Evolutionary conservation across 352 stramenopile species (phyloP).

Genomic region (Phytophthora agathidicida): DNA sequence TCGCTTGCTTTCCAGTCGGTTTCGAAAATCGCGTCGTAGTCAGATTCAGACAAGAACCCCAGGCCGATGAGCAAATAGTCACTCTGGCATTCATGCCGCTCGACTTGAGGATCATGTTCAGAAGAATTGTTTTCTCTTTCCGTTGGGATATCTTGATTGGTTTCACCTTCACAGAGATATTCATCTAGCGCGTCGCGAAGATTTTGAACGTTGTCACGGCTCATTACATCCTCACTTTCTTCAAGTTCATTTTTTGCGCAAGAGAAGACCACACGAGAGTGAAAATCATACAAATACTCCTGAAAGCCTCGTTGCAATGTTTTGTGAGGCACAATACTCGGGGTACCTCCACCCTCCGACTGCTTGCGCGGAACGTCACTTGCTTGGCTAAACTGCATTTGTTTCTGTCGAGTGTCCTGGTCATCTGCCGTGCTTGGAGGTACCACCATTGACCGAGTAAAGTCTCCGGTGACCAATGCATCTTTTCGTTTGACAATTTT

Average conservation of each 20-base stretch:
- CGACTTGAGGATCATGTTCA: background rate
- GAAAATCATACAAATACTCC: conserved; percentile 64
- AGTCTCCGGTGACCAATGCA: background rate
- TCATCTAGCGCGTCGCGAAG: background rate
- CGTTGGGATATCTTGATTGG: background rate
- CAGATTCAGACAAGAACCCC: conserved; percentile 19
- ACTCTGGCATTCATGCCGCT: conserved; percentile 1
- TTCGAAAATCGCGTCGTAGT: conserved; percentile 60
- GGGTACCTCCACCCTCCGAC: background rate
- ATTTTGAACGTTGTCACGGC: background rate
- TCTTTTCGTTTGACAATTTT: conserved; percentile 8
- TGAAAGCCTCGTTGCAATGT: conserved; percentile 46
- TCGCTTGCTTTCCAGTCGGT: conserved; percentile 56
- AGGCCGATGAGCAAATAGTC: conserved; percentile 44
- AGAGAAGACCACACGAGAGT: conserved; percentile 66
- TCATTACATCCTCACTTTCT: conserved; percentile 6
- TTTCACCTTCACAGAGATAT: background rate
- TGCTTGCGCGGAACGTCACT: background rate
- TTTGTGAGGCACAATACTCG: conserved; percentile 9
- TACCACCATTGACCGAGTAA: conserved; percentile 2
- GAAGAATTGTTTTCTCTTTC: background rate
- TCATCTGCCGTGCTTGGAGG: conserved; percentile 11
- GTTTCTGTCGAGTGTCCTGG: conserved; percentile 6
- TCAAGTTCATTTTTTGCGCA: conserved; percentile 28
- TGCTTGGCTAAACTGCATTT: conserved; percentile 4